phyloP scores from a whole-genome alignment of 2,329 filamentous ascomycete species.

The Malbranchea zuffiana region DNA sequence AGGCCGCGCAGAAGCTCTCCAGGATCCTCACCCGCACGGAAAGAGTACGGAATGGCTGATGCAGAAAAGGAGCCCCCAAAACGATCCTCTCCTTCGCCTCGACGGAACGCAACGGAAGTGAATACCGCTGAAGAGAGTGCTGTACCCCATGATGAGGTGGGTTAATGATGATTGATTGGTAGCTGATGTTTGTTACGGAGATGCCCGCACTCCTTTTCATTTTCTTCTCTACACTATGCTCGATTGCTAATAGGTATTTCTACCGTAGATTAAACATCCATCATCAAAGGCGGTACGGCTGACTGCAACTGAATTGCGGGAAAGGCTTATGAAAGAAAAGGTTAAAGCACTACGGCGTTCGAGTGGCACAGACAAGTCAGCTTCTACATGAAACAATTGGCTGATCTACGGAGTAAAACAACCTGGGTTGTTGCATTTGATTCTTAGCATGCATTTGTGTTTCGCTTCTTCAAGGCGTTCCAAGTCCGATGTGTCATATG shows the following conservation, averaged over 20 bases:
- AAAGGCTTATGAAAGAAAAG: slow-evolving; percentile 30
- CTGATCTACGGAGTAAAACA: too few relatives aligned
- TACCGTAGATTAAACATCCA: slow-evolving; percentile 12
- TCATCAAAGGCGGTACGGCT: slow-evolving; percentile 17
- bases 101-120: slow-evolving; percentile 11
- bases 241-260: slow-evolving; percentile 4
- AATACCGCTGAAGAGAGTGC: slow-evolving; percentile 10
- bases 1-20: slow-evolving; percentile 35
- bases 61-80: slow-evolving; percentile 22
- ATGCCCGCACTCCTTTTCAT: too few relatives aligned
- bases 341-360: slow-evolving; percentile 27
- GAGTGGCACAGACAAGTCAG: slow-evolving; percentile 17
- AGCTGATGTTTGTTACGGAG: slow-evolving; percentile 10
- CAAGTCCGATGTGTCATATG: too few relatives aligned
- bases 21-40: slow-evolving; percentile 32
- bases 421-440: too few relatives aligned
- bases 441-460: too few relatives aligned
- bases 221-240: neutral
- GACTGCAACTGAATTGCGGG: slow-evolving; percentile 26
- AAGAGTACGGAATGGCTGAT: slow-evolving; percentile 33
- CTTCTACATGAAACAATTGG: too few relatives aligned
- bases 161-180: slow-evolving; percentile 17
- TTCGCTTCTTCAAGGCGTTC: too few relatives aligned
- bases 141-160: slow-evolving; percentile 22
- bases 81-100: slow-evolving; percentile 17